Percentiles rank a stretch among this genome's conserved stretches.
Conservation (phyloP, 352 stramenopile genomes). For the Globisporangium radiosum region DNA sequence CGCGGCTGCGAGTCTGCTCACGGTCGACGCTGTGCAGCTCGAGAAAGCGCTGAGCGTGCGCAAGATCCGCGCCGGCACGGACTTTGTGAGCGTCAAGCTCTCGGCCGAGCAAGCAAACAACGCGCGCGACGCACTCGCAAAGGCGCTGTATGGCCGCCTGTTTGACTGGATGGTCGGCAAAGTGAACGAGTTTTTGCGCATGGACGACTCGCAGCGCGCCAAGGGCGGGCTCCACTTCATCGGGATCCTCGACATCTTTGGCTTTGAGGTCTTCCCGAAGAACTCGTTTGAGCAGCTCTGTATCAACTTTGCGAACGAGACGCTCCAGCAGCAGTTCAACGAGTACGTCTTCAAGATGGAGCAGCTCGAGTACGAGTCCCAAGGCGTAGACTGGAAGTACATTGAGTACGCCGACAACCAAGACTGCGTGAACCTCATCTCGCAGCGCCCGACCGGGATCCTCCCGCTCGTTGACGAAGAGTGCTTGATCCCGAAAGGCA, state of each 20-base stretch:
- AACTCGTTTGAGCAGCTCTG: conserved; percentile 90
- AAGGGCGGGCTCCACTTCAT: conserved; percentile 71
- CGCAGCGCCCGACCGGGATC: conserved; percentile 77
- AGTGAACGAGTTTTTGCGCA: conserved; percentile 81
- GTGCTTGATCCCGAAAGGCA: conserved; percentile 80
- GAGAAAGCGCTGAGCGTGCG: conserved; percentile 70
- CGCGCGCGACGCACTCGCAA: conserved; percentile 72
- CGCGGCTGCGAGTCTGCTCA: conserved; percentile 60
- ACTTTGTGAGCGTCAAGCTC: conserved; percentile 84
- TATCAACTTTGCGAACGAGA: conserved; percentile 90
- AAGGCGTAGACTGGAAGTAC: conserved; percentile 83
- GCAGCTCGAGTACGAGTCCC: conserved; percentile 72
- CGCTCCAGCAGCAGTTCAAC: conserved; percentile 86
- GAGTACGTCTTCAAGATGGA: conserved; percentile 88
- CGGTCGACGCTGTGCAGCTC: conserved; percentile 64
- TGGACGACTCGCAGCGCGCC: conserved; percentile 67
- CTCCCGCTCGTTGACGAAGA: conserved; percentile 87
- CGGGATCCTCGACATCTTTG: conserved; percentile 90
- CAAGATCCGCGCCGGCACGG: conserved; percentile 71
- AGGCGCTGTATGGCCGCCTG: conserved; percentile 83
- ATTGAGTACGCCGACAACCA: conserved; percentile 86
- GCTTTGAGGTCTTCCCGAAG: conserved; percentile 88
- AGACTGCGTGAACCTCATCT: conserved; percentile 88
- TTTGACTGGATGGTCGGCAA: conserved; percentile 89
- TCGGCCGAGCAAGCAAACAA: conserved; percentile 79